Evolutionary conservation across 129 eudicot species (phyloP).

Genomic region (Dittrichia graveolens): DNA sequence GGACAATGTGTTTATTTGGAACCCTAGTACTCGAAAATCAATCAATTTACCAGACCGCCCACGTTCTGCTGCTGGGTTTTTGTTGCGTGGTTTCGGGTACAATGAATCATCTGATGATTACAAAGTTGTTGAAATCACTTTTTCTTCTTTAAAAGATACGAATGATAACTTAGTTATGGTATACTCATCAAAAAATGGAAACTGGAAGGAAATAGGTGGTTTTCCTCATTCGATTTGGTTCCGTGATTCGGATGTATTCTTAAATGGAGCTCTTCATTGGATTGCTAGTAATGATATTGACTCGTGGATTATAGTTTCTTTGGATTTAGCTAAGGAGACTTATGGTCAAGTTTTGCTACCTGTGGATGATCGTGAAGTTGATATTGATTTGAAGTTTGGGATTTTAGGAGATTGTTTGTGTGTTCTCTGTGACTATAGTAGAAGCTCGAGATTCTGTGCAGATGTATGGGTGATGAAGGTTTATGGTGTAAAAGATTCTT

Average conservation of each 20-base stretch:
- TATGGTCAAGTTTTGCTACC: constrained; percentile 38
- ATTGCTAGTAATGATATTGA: too few species aligned
- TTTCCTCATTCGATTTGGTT: constrained; percentile 19
- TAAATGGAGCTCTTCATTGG: constrained; percentile 22
- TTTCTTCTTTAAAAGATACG: constrained; percentile 3
- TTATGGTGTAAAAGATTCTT: constrained; percentile 38
- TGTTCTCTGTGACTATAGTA: too few species aligned
- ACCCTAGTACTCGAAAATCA: constrained; percentile 37
- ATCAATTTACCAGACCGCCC: constrained; percentile 25
- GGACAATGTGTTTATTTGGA: constrained; percentile 38
- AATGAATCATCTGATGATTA: background rate
- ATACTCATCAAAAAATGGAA: constrained; percentile 36
- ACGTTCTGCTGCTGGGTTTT: background rate
- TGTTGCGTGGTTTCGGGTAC: constrained; percentile 41
- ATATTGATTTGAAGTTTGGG: too few species aligned
- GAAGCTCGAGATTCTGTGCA: background rate
- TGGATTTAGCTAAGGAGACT: constrained; percentile 39
- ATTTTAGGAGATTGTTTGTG: too few species aligned
- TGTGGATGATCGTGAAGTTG: too few species aligned
- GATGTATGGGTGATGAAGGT: constrained; percentile 60
- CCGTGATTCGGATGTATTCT: constrained; percentile 29
- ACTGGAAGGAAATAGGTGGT: constrained; percentile 38
- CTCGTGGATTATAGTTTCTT: background rate
- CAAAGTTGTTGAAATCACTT: constrained; percentile 37
- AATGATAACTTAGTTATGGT: constrained; percentile 35